Evolutionary conservation across 495 filamentous ascomycete genomes (phyloP).

Genomic region (Endocarpon pusillum): DNA sequence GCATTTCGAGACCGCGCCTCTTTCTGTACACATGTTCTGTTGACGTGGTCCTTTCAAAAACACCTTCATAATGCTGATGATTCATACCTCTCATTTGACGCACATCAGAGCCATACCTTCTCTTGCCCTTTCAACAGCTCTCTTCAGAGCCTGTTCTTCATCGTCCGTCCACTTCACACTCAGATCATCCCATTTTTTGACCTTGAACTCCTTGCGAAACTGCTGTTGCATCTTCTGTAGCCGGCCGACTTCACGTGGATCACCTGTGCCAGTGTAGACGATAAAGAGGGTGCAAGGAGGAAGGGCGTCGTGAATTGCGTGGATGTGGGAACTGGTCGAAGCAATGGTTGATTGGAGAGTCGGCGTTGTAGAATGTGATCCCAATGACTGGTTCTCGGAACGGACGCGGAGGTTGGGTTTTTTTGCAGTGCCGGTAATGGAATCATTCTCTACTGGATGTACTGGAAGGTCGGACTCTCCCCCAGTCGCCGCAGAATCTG

Average conservation of each 20-base stretch:
- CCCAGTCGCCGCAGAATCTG: no score
- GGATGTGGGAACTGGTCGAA: conserved; percentile 38
- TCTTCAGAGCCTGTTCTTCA: conserved; percentile 64
- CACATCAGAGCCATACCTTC: conserved; percentile 67
- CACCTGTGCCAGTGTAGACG: conserved; percentile 76
- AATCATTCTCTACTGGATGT: not conserved
- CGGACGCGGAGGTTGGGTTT: no score
- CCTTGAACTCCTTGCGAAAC: conserved; percentile 59
- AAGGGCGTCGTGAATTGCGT: conserved; percentile 52
- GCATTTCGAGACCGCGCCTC: no score
- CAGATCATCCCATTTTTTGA: conserved; percentile 74
- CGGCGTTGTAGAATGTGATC: conserved; percentile 3
- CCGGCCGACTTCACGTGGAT: conserved; percentile 60
- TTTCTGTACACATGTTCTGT: no score
- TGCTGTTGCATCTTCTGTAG: conserved; percentile 55
- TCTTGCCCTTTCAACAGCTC: conserved; percentile 51
- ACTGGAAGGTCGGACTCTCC: no score
- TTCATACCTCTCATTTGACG: conserved; percentile 57
- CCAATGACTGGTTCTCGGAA: no score
- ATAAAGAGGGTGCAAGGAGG: conserved; percentile 76
- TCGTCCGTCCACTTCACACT: conserved; percentile 80
- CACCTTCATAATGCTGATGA: no score
- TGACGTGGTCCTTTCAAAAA: no score
- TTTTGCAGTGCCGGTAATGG: not conserved
- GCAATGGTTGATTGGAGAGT: conserved; percentile 28